These are phyloP conservation scores for Paspalum vaginatum DNA, from an alignment of 176 grass and related monocot species.

Conservation along the genomic window DNA sequence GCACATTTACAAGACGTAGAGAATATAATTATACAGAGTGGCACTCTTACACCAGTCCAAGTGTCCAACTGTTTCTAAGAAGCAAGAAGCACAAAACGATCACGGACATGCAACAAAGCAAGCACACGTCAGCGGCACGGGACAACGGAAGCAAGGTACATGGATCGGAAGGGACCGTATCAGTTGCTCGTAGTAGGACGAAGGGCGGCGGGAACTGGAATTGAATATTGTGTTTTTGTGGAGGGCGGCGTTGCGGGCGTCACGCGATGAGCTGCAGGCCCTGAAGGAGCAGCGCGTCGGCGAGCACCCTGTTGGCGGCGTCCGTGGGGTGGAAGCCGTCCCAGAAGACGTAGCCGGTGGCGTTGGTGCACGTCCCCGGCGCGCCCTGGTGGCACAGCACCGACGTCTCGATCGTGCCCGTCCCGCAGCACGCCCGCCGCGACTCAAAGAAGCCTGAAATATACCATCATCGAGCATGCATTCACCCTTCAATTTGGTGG, in stretches of 20 bases:
- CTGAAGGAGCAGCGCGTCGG: constrained; percentile 67
- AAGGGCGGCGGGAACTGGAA: not conserved
- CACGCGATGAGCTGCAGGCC: constrained; percentile 83
- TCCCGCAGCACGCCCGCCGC: constrained; percentile 77
- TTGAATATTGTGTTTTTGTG: not conserved
- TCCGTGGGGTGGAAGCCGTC: constrained; percentile 96
- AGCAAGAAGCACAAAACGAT: not conserved
- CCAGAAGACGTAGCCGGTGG: constrained; percentile 94
- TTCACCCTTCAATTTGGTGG: too few species aligned
- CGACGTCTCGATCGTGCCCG: constrained; percentile 92
- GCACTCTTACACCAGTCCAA: not conserved
- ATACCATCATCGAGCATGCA: too few species aligned
- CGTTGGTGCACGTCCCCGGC: constrained; percentile 77
- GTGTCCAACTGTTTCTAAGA: constrained; percentile 2
- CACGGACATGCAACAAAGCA: not conserved
- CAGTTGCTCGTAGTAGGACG: not conserved
- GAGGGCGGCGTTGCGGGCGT: not conserved
- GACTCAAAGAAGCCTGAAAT: constrained; percentile 79
- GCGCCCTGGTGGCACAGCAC: constrained; percentile 69
- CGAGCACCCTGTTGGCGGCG: constrained; percentile 85
- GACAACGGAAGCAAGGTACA: not conserved
- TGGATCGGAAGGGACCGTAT: not conserved
- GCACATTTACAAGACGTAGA: not conserved
- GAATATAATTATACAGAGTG: not conserved
- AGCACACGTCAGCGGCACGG: not conserved